phyloP scores from a whole-genome alignment of 768 basidiomycete species.

The Phanerochaete sordida region DNA sequence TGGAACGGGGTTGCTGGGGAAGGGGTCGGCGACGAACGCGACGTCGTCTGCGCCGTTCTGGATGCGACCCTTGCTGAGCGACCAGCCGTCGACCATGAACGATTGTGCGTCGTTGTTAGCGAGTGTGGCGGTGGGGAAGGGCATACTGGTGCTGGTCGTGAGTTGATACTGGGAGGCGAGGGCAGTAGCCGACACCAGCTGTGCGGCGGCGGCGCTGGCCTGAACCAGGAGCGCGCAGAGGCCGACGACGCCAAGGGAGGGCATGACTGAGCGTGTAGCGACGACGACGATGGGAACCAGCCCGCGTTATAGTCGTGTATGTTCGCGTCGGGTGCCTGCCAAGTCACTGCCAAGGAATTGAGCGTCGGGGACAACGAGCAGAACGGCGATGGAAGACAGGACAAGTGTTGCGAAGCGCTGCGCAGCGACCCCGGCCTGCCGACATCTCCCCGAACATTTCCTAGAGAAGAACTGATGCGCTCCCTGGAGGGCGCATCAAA shows the following conservation, averaged over 20 bases:
- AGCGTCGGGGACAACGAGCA: neutral
- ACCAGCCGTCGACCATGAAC: constrained; percentile 56
- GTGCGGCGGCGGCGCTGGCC: constrained; percentile 13
- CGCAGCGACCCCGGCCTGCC: neutral
- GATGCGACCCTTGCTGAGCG: constrained; percentile 55
- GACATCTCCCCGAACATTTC: neutral
- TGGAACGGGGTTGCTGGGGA: constrained; percentile 42
- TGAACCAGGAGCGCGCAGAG: constrained; percentile 11
- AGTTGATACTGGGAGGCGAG: constrained; percentile 52
- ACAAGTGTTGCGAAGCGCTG: neutral
- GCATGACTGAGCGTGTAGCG: constrained; percentile 9
- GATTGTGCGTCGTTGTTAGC: constrained; percentile 45
- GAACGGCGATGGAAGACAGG: neutral
- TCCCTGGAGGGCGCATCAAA: neutral
- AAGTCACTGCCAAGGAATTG: neutral
- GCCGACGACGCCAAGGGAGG: neutral
- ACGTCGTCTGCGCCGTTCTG: constrained; percentile 55
- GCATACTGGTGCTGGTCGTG: constrained; percentile 56
- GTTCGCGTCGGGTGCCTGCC: neutral
- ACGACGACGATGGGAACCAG: constrained; percentile 11
- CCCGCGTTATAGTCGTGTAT: constrained; percentile 1
- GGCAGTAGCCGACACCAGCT: constrained; percentile 2
- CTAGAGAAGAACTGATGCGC: neutral
- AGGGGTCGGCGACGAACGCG: constrained; percentile 65
- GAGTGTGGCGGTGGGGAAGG: constrained; percentile 63